phyloP scores from a whole-genome alignment of 257 asterid species.

The Solanum acaule region DNA sequence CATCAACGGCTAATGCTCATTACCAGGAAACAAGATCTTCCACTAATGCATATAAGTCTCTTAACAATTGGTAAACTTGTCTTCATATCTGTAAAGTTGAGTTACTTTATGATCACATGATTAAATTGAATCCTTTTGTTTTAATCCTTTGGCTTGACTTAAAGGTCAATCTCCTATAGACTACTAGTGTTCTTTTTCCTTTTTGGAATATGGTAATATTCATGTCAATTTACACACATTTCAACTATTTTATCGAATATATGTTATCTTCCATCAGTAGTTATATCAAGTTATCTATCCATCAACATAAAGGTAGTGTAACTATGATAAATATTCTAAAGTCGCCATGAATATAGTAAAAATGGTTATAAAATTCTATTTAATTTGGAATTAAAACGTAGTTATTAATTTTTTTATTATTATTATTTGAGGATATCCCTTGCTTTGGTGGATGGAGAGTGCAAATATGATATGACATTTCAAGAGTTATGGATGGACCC shows the following conservation, averaged over 20 bases:
- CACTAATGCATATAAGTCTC: background rate
- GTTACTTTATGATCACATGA: background rate
- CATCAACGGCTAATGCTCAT: background rate
- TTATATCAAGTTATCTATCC: background rate
- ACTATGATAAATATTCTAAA: background rate
- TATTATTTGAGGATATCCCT: background rate
- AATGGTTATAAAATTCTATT: background rate
- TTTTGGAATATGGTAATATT: background rate
- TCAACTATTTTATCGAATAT: background rate
- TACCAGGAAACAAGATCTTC: background rate
- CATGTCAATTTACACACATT: accelerated
- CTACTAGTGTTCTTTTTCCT: background rate
- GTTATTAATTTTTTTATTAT: background rate
- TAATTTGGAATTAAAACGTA: background rate
- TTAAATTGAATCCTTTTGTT: background rate
- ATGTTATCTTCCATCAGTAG: background rate
- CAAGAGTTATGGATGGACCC: background rate
- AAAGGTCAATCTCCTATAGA: background rate
- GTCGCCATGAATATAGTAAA: background rate
- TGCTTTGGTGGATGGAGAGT: background rate
- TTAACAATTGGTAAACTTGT: background rate
- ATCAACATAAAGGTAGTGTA: background rate
- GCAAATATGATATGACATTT: background rate
- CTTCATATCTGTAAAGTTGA: background rate
- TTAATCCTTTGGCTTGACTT: background rate